A percentile compares a stretch with the other conserved stretches of the same genome.
These are phyloP conservation scores for Diutina ranongensis DNA, from an alignment of 1,139 yeast species.

Conservation along the genomic window DNA sequence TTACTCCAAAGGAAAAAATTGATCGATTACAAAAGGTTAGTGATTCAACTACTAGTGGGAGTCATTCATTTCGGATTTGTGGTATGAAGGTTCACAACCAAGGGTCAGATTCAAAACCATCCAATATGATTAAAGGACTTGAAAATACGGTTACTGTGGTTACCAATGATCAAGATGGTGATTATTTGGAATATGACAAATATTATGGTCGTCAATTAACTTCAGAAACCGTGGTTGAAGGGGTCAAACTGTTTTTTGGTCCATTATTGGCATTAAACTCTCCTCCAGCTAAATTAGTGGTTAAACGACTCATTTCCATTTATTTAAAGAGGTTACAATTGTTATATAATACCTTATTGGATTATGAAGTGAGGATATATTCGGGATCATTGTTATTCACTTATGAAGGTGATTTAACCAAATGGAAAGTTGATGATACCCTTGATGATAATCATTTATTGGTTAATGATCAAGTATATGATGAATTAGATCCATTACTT, in stretches of 20 bases:
- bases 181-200: slow-evolving; percentile 47
- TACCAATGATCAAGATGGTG: neutral
- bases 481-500: slow-evolving; percentile 28
- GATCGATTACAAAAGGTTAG: slow-evolving; percentile 55
- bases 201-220: slow-evolving; percentile 56
- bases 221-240: slow-evolving; percentile 29
- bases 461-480: slow-evolving; percentile 14
- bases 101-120: neutral
- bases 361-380: slow-evolving; percentile 52
- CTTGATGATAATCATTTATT: slow-evolving; percentile 12
- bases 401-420: slow-evolving; percentile 51
- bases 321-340: slow-evolving; percentile 50
- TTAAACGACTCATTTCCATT: slow-evolving; percentile 17
- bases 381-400: slow-evolving; percentile 69
- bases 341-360: slow-evolving; percentile 50
- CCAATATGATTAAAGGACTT: too few species aligned
- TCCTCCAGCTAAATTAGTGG: slow-evolving; percentile 11
- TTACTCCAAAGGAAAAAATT: slow-evolving; percentile 41
- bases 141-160: slow-evolving; percentile 1
- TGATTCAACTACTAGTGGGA: slow-evolving; percentile 66
- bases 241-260: slow-evolving; percentile 42
- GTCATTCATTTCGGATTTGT: slow-evolving; percentile 64
- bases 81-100: slow-evolving; percentile 61
- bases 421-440: slow-evolving; percentile 25
- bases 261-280: slow-evolving; percentile 9